Base-by-base conservation (phyloP, 805 yeast genomes). In the Candida methanosorbosa region DNA sequence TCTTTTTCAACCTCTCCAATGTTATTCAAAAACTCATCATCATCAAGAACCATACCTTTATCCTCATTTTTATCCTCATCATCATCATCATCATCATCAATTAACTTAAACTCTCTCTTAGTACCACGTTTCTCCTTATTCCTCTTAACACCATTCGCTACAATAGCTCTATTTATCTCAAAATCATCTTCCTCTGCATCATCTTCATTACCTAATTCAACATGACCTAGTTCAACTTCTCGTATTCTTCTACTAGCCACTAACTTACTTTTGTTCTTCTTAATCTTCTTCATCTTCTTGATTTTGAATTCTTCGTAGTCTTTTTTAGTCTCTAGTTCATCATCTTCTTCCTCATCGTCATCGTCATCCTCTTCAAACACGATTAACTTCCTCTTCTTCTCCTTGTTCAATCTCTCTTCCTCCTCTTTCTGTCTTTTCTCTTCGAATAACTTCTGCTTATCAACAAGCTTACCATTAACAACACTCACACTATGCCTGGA, bases 401-500 rank as follows among this genome's bases (percentile, higher is more conserved):
- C 60, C 27, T 63, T 40, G 12, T 35, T n/a, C n/a, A n/a, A n/a
- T n/a, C n/a, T n/a, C n/a, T n/a, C n/a, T n/a, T n/a, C n/a, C n/a
- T n/a, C n/a, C n/a, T n/a, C n/a, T n/a, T n/a, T n/a, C n/a, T n/a
- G n/a, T n/a, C n/a, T n/a, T n/a, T n/a, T n/a, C n/a, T n/a, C n/a
- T n/a, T n/a, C n/a, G n/a, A n/a, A n/a, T n/a, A n/a, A n/a, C n/a
- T n/a, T n/a, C n/a, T n/a, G n/a, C n/a, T n/a, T 45, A 24, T n/a
- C 27, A 5, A 56, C 61, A 35, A 68, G 64, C 22, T 44, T 56
- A 16, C 72, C 41, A 44, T 43, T 50, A 15, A 48, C 50, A 4
- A 42, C 50, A 23, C 40, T 48, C 8, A 51, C 57, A 15, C 52
- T 52, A 27, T 60, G 70, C 19, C 40, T 42, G n/a, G 40, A 54